Conservation (phyloP, 176 grass and related monocot species). For the Coix lacrymajobi region DNA sequence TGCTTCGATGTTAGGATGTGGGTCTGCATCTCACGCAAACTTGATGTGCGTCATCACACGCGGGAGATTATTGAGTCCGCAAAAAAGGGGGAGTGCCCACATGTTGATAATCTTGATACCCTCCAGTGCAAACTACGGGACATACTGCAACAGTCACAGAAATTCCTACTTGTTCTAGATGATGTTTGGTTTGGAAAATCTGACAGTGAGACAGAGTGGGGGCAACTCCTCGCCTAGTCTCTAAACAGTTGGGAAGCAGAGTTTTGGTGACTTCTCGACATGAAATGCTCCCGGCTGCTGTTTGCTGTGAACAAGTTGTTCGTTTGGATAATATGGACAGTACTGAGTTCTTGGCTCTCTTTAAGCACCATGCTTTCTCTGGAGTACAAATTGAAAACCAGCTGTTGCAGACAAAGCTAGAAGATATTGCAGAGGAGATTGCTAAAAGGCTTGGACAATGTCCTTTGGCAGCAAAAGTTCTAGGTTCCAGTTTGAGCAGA, state of each 20-base stretch:
- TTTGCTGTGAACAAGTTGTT: not conserved
- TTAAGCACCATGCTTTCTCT: slow-evolving; percentile 5
- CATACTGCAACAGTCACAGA: not conserved
- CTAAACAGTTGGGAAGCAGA: not conserved
- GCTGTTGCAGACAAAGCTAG: not conserved
- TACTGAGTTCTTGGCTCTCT: not conserved
- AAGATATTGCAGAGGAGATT: not conserved
- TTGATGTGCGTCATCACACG: not conserved
- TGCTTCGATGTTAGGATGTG: slow-evolving; percentile 25
- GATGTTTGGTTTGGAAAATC: slow-evolving; percentile 12
- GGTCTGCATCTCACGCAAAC: slow-evolving; percentile 13
- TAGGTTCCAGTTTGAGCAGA: not conserved
- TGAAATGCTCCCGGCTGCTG: not conserved
- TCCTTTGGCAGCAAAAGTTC: slow-evolving; percentile 14
- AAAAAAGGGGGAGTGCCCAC: not conserved
- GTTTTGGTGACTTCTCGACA: not conserved
- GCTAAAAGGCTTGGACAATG: not conserved
- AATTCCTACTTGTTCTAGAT: not conserved
- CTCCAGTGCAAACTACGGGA: not conserved
- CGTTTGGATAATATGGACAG: not conserved
- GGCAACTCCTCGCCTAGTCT: not conserved
- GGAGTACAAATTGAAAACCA: not conserved
- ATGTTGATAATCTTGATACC: not conserved
- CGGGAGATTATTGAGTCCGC: slow-evolving; percentile 13
- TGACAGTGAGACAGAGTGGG: not conserved